These are phyloP conservation scores for Oemleria cerasiformis DNA, from an alignment of 306 rosid genomes.

Conservation along the genomic window DNA sequence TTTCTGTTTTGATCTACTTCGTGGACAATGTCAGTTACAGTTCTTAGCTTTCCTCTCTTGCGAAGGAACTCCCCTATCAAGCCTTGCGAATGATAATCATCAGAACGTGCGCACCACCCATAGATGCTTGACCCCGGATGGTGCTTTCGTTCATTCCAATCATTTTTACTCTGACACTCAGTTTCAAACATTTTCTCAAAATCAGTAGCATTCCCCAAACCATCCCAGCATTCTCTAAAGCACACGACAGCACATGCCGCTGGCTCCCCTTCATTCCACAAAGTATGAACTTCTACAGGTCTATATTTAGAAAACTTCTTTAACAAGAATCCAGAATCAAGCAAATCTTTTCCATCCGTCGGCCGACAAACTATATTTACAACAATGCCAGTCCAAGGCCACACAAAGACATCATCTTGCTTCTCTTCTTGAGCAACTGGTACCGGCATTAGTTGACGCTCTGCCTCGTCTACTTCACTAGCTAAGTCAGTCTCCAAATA, in stretches of 20 bases:
- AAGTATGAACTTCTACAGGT: constrained; percentile 44
- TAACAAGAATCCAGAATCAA: constrained; percentile 57
- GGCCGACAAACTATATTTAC: constrained; percentile 41
- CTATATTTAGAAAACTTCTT: constrained; percentile 45
- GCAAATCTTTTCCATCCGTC: constrained; percentile 25
- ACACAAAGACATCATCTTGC: constrained; percentile 59
- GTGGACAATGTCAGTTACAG: constrained; percentile 69
- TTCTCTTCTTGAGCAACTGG: constrained; percentile 37
- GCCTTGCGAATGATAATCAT: constrained; percentile 60
- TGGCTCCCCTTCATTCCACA: constrained; percentile 35
- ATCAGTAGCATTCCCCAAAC: constrained; percentile 64
- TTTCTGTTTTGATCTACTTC: constrained; percentile 62
- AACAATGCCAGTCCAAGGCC: constrained; percentile 94
- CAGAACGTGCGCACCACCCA: constrained; percentile 91
- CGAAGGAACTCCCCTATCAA: constrained; percentile 79
- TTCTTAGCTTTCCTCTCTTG: constrained; percentile 66
- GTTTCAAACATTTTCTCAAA: constrained; percentile 68
- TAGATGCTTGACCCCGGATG: constrained; percentile 44
- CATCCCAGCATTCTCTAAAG: constrained; percentile 69
- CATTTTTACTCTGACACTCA: constrained; percentile 46
- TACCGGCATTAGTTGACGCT: constrained; percentile 32
- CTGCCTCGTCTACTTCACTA: constrained; percentile 45
- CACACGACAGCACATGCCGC: constrained; percentile 45
- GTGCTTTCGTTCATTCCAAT: constrained; percentile 46
- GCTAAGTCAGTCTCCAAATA: constrained; percentile 66